Evolutionary conservation across 805 yeast genomes (phyloP).

Genomic region (Priceomyces fermenticarens): DNA sequence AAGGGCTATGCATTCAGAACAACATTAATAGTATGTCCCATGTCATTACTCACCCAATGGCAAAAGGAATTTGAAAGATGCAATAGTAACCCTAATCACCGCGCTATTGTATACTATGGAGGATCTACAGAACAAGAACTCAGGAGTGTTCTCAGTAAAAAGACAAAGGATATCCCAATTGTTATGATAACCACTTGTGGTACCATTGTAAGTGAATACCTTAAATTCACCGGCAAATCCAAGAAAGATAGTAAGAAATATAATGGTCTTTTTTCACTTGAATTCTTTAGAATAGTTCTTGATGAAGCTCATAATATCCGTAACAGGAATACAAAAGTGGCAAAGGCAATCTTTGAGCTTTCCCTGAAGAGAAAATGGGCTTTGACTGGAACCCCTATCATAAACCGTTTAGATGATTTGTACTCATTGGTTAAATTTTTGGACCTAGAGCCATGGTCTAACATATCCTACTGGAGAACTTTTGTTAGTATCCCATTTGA

Average conservation of each 20-base stretch:
- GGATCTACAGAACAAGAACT: conserved; percentile 53
- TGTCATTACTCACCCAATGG: conserved; percentile 93
- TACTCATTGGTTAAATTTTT: conserved; percentile 74
- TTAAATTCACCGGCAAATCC: conserved; percentile 36
- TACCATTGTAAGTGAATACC: conserved; percentile 74
- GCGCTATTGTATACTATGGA: conserved; percentile 74
- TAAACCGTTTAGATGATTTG: conserved; percentile 82
- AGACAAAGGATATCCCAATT: conserved; percentile 49
- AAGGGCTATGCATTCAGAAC: conserved; percentile 61
- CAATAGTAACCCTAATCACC: conserved; percentile 40
- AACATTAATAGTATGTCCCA: conserved; percentile 81
- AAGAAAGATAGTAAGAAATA: conserved; percentile 19
- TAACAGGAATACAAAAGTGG: conserved; percentile 73
- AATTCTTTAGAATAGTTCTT: conserved; percentile 70
- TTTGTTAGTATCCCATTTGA: conserved; percentile 84
- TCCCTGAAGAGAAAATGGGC: conserved; percentile 72
- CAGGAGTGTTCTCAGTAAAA: conserved; percentile 38
- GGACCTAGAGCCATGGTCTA: conserved; percentile 85
- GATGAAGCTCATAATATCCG: conserved; percentile 93
- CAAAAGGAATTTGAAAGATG: conserved; percentile 70
- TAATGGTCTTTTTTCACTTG: conserved; percentile 65
- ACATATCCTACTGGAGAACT: conserved; percentile 81
- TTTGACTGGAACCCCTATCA: conserved; percentile 90
- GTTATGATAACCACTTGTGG: conserved; percentile 86
- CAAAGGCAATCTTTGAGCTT: conserved; percentile 73